Percentiles rank a stretch among this genome's conserved stretches.
phyloP scores from a whole-genome alignment of 495 filamentous ascomycete species.

The Thermochaetoides thermophila region DNA sequence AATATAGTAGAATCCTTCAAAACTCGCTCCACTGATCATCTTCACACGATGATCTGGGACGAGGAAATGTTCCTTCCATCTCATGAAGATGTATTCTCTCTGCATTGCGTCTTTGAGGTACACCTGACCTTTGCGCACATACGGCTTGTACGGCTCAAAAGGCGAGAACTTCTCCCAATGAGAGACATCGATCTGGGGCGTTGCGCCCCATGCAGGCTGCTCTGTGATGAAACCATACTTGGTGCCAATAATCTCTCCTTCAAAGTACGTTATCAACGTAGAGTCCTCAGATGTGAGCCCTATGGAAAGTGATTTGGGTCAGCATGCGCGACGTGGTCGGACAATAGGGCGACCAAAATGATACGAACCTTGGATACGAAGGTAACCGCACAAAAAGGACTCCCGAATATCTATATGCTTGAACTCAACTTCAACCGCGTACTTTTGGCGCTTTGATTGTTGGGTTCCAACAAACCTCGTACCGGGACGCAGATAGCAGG shows the following conservation, averaged over 20 bases:
- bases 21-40: constrained; percentile 85
- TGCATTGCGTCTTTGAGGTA: constrained; percentile 57
- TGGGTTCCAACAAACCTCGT: constrained; percentile 85
- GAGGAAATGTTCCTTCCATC: constrained; percentile 98
- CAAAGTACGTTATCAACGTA: constrained; percentile 93
- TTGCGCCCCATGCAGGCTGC: constrained; percentile 82
- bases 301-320: constrained; percentile 18
- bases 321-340: neutral
- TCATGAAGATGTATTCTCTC: constrained; percentile 91
- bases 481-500: constrained; percentile 74
- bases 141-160: constrained; percentile 64
- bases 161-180: constrained; percentile 88
- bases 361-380: constrained; percentile 80
- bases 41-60: constrained; percentile 88
- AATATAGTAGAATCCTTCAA: constrained; percentile 98
- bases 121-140: constrained; percentile 44
- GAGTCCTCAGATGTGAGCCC: constrained; percentile 91
- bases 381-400: constrained; percentile 89
- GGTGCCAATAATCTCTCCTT: constrained; percentile 93
- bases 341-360: neutral
- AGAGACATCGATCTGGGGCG: constrained; percentile 78
- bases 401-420: constrained; percentile 92
- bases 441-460: constrained; percentile 75
- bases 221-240: constrained; percentile 89
- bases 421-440: constrained; percentile 93